Percentiles rank a stretch among this genome's conserved stretches.
These are phyloP conservation scores for Leucocoprinus leucothites DNA, from an alignment of 768 basidiomycete species.

Conservation along the genomic window DNA sequence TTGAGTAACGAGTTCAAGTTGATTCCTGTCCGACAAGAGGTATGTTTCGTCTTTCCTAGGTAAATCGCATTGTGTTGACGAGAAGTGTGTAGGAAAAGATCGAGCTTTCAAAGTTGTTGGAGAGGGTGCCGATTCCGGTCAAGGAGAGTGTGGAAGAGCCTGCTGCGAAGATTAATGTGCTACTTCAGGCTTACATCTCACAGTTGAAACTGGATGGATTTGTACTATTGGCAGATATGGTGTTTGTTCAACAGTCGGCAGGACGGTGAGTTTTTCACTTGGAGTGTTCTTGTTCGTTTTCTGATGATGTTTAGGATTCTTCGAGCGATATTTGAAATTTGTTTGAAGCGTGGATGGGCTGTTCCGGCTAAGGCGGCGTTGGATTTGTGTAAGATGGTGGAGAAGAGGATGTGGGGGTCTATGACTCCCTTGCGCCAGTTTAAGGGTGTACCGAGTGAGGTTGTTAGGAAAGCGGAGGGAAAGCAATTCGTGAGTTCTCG, in stretches of 20 bases:
- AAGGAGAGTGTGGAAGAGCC: conserved; percentile 97
- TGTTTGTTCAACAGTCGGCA: conserved; percentile 96
- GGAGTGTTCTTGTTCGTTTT: conserved; percentile 24
- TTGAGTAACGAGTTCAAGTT: conserved; percentile 94
- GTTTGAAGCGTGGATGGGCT: conserved; percentile 97
- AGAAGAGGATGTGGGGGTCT: conserved; percentile 90
- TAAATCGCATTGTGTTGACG: conserved; percentile 28
- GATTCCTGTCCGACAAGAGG: conserved; percentile 17
- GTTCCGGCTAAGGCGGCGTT: conserved; percentile 88
- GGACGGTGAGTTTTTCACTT: conserved; percentile 56
- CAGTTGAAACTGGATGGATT: conserved; percentile 85
- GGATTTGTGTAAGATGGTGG: conserved; percentile 95
- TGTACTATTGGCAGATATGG: conserved; percentile 87
- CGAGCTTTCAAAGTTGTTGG: conserved; percentile 84
- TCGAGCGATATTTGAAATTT: conserved; percentile 97
- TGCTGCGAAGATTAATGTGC: conserved; percentile 94
- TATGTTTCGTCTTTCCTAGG: not conserved
- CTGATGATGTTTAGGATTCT: conserved; percentile 57
- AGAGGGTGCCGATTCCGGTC: conserved; percentile 94
- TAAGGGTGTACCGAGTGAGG: conserved; percentile 82
- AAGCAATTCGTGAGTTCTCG: conserved; percentile 84
- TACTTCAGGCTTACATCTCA: conserved; percentile 87
- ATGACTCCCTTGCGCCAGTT: conserved; percentile 98
- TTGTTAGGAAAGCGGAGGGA: conserved; percentile 87
- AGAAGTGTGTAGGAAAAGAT: conserved; percentile 79